Conservation (phyloP, 2,329 filamentous ascomycete genomes). For the Neurospora sp. region DNA sequence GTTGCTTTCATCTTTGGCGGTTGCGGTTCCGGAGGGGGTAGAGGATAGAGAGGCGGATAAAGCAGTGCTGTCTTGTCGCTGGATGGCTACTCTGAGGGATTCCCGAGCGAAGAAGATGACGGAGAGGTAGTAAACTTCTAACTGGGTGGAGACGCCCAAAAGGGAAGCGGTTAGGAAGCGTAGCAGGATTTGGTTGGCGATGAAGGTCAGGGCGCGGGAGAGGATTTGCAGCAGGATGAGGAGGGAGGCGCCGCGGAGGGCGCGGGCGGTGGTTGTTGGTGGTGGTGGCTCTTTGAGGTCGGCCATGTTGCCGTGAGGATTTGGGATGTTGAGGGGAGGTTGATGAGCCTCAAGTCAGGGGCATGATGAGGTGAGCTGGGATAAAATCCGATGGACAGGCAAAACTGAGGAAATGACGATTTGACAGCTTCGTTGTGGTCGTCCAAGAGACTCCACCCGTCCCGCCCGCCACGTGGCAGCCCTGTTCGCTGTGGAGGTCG, state of each 20-base stretch:
- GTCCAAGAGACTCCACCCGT: background rate
- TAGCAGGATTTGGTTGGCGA: conserved; percentile 83
- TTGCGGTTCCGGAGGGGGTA: conserved; percentile 8
- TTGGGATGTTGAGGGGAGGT: background rate
- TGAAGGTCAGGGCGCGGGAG: conserved; percentile 82
- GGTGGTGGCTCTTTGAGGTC: background rate
- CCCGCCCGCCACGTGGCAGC: background rate
- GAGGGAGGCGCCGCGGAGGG: conserved; percentile 66
- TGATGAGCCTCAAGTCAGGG: background rate
- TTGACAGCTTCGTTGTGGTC: background rate
- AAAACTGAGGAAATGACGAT: background rate
- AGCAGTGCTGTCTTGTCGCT: conserved; percentile 54
- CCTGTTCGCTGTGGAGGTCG: background rate
- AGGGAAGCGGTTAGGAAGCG: conserved; percentile 79
- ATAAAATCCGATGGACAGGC: background rate
- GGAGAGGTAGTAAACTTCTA: conserved; percentile 87
- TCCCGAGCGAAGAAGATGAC: conserved; percentile 94
- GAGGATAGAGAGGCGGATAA: conserved; percentile 20
- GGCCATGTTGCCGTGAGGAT: background rate
- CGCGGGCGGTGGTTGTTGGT: background rate
- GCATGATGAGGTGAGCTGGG: background rate
- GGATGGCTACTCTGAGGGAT: conserved; percentile 81
- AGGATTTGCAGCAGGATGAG: conserved; percentile 80
- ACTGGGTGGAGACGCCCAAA: conserved; percentile 76
- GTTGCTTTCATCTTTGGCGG: conserved; percentile 8